A percentile compares a stretch with the other conserved stretches of the same genome.
These are phyloP conservation scores for Botrytis deweyae DNA, from an alignment of 2,329 filamentous ascomycete species.

Conservation along the genomic window DNA sequence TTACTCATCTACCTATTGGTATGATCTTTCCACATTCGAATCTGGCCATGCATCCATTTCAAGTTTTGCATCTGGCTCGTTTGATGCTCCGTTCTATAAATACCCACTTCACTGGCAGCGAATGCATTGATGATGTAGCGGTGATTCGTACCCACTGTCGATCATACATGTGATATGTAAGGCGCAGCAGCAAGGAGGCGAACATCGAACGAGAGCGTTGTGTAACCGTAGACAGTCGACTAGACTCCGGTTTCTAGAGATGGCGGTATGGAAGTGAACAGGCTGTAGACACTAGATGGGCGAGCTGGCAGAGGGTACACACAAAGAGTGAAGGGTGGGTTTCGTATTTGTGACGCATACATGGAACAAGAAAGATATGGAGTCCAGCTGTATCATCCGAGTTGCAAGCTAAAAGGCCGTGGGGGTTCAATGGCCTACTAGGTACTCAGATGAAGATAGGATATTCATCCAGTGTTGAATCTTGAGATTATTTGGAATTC, in stretches of 20 bases:
- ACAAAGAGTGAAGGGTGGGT: background rate
- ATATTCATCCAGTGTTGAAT: background rate
- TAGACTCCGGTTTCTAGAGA: background rate
- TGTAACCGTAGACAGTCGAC: background rate
- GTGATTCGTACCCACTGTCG: background rate
- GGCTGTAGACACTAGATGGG: background rate
- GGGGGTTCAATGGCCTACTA: background rate
- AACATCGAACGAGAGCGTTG: background rate
- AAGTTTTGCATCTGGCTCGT: background rate
- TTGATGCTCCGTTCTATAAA: conserved; percentile 3
- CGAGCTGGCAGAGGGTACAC: background rate
- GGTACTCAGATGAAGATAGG: background rate
- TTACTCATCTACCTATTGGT: background rate
- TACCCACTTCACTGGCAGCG: background rate
- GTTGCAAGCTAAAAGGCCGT: background rate
- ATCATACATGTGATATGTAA: conserved; percentile 1
- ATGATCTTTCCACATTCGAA: background rate
- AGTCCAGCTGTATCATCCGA: background rate
- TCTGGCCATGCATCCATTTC: background rate
- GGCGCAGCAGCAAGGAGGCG: background rate
- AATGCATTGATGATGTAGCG: background rate
- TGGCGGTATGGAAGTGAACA: background rate
- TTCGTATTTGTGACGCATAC: background rate
- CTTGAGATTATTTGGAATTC: background rate
- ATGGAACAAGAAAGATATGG: background rate